phyloP scores from a whole-genome alignment of 768 basidiomycete species.

The Scleroderma citrinum region DNA sequence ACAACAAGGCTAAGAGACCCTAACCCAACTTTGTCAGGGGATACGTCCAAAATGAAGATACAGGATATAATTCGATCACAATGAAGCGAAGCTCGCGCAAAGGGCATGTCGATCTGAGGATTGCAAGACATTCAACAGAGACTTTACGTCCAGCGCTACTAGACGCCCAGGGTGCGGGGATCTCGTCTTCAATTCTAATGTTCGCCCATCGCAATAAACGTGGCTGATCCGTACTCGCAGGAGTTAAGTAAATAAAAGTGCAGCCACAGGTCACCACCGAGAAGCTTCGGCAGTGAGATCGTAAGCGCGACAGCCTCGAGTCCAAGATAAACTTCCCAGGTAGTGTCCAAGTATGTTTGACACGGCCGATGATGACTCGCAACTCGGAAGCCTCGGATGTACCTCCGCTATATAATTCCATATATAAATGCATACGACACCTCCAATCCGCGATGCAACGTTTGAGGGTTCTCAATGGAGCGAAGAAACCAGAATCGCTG shows the following conservation, averaged over 20 bases:
- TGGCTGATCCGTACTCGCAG: background rate
- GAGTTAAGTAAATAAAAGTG: background rate
- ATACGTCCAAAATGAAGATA: constrained; percentile 6
- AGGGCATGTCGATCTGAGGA: constrained; percentile 22
- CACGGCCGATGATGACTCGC: background rate
- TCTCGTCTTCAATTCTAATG: background rate
- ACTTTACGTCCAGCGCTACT: constrained; percentile 6
- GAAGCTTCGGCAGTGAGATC: background rate
- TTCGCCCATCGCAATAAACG: background rate
- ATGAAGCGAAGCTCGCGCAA: constrained; percentile 20
- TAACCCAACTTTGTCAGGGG: background rate
- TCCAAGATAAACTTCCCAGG: too few species aligned
- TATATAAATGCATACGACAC: background rate
- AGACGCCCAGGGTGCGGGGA: background rate
- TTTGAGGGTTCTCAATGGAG: background rate
- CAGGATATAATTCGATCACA: constrained; percentile 4
- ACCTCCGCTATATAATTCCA: background rate
- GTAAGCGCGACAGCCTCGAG: background rate
- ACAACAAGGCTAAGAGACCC: background rate
- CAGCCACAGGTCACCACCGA: background rate
- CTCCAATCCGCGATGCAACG: background rate
- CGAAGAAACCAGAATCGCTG: background rate
- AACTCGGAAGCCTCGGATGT: background rate
- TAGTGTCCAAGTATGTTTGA: background rate
- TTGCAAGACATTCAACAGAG: constrained; percentile 7